Percentiles rank a stretch among this genome's conserved stretches.
Conservation (phyloP, 495 filamentous ascomycete species). For the Talaromyces proteolyticus region DNA sequence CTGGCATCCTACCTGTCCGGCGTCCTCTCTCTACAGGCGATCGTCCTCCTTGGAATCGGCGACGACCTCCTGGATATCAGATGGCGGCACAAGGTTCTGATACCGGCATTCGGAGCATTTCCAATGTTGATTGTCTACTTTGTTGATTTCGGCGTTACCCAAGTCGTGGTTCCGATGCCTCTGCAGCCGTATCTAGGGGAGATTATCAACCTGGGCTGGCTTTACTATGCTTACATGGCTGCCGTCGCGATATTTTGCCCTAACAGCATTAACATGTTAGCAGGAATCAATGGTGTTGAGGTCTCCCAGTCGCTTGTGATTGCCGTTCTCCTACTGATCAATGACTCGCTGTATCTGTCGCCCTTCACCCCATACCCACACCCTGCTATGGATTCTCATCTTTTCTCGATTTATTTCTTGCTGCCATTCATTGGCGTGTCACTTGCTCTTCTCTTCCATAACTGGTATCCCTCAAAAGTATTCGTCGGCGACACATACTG, state of each 20-base stretch:
- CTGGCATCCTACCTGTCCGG: conserved; percentile 93
- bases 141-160: conserved; percentile 94
- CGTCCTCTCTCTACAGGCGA: conserved; percentile 81
- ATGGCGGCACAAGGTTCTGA: conserved; percentile 97
- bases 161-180: conserved; percentile 81
- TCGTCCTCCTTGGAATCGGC: conserved; percentile 84
- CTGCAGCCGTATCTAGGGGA: conserved; percentile 77
- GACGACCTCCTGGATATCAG: conserved; percentile 98
- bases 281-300: conserved; percentile 96
- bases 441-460: conserved; percentile 78
- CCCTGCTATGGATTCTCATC: conserved; percentile 89
- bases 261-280: conserved; percentile 98
- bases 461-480: conserved; percentile 92
- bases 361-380: conserved; percentile 71
- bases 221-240: conserved; percentile 98
- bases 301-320: conserved; percentile 92
- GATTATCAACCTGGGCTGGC: conserved; percentile 76
- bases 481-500: conserved; percentile 99
- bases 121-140: conserved; percentile 97
- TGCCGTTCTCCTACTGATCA: conserved; percentile 72
- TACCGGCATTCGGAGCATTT: conserved; percentile 89
- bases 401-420: conserved; percentile 92
- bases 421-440: conserved; percentile 93
- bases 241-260: conserved; percentile 91
- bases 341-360: conserved; percentile 72